These are phyloP conservation scores for Prorocentrum cordatum DNA, from an alignment of 169 alveolate genomes.

Conservation along the genomic window DNA sequence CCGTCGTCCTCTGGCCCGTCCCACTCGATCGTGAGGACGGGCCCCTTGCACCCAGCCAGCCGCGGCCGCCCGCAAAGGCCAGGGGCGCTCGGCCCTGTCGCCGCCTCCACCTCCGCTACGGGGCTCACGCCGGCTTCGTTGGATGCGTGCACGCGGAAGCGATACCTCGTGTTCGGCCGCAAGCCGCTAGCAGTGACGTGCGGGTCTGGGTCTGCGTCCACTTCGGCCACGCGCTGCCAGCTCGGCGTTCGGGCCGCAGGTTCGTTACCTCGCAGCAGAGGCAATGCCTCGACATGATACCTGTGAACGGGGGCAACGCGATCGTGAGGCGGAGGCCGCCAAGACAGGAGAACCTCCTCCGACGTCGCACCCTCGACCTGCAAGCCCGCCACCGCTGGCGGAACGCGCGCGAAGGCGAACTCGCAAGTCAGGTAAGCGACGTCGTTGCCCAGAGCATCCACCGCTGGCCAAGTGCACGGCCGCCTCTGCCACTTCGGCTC, in stretches of 20 bases:
- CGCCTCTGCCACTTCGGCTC: constrained; percentile 39
- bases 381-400: not conserved
- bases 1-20: constrained; percentile 45
- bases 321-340: constrained; percentile 4
- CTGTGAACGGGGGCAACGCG: constrained; percentile 28
- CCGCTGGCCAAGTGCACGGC: constrained; percentile 51
- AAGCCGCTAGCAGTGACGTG: not conserved
- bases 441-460: constrained; percentile 3
- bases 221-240: constrained; percentile 33
- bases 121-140: constrained; percentile 31
- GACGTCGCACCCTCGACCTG: not conserved
- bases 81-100: constrained; percentile 39
- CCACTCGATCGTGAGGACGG: constrained; percentile 45
- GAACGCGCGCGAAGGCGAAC: constrained; percentile 41
- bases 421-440: constrained; percentile 36
- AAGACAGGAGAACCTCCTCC: not conserved
- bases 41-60: constrained; percentile 27
- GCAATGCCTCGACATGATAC: constrained; percentile 28
- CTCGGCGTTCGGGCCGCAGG: not conserved
- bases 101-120: constrained; percentile 11
- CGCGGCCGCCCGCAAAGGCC: constrained; percentile 41
- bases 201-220: not conserved
- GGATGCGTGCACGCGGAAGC: constrained; percentile 36
- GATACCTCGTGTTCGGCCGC: constrained; percentile 16
- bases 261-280: not conserved